A percentile compares a stretch with the other conserved stretches of the same genome.
Conservation (phyloP, 768 basidiomycete genomes). For the Daedaleopsis sinensis region DNA sequence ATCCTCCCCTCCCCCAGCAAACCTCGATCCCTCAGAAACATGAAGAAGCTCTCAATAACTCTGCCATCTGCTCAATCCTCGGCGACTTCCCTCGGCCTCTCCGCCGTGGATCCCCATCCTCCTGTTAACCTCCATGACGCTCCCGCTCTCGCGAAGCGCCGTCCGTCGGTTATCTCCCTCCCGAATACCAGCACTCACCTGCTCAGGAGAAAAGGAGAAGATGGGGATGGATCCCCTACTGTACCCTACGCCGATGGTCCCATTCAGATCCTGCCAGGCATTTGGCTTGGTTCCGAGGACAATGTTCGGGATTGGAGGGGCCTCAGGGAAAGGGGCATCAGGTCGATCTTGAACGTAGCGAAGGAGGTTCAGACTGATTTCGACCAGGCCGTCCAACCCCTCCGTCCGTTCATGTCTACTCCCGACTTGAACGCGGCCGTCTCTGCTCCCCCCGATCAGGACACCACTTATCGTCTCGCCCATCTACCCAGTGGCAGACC, state of each 20-base stretch:
- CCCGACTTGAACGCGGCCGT: conserved; percentile 56
- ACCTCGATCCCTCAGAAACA: conserved; percentile 58
- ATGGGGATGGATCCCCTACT: conserved; percentile 56
- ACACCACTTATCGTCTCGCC: conserved; percentile 66
- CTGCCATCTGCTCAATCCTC: conserved; percentile 67
- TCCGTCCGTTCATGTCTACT: conserved; percentile 67
- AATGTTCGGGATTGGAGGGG: conserved; percentile 83
- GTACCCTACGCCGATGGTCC: conserved; percentile 83
- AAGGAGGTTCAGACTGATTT: conserved; percentile 86
- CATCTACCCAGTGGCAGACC: conserved; percentile 73
- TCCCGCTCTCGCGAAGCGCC: conserved; percentile 44
- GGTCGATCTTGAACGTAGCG: conserved; percentile 87
- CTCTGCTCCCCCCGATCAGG: conserved; percentile 27
- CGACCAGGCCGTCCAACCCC: conserved; percentile 50
- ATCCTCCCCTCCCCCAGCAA: conserved; percentile 43
- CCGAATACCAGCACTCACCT: conserved; percentile 56
- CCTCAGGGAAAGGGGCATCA: conserved; percentile 73
- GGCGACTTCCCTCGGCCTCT: conserved; percentile 48
- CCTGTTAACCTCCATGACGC: conserved; percentile 18
- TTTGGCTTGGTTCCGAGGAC: conserved; percentile 93
- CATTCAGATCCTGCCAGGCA: conserved; percentile 78
- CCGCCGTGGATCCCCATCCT: conserved; percentile 36
- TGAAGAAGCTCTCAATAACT: conserved; percentile 76
- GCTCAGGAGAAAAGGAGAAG: conserved; percentile 62
- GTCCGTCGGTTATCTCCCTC: conserved; percentile 76